These are phyloP conservation scores for Hemisphaericaspora xylanilytica DNA, from an alignment of 1,139 yeast species.

Conservation along the genomic window DNA sequence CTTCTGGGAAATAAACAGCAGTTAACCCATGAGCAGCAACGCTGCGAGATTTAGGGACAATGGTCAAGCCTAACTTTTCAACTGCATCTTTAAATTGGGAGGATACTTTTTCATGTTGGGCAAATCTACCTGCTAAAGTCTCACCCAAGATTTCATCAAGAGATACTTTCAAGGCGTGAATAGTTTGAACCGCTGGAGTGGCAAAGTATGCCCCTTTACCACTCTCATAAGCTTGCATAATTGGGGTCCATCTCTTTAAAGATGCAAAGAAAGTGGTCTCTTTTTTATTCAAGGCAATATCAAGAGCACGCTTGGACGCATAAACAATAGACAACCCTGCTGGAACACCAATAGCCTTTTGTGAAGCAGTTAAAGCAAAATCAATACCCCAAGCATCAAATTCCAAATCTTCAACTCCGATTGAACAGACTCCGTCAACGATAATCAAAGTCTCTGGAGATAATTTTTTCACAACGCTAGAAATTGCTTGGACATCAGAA, in stretches of 20 bases:
- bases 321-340: constrained; percentile 82
- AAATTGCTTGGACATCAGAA: constrained; percentile 63
- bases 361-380: constrained; percentile 86
- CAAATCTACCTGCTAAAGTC: constrained; percentile 61
- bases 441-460: constrained; percentile 80
- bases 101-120: constrained; percentile 61
- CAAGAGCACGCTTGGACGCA: constrained; percentile 73
- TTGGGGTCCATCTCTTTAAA: constrained; percentile 82
- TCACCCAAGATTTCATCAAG: constrained; percentile 66
- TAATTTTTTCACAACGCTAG: constrained; percentile 56
- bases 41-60: constrained; percentile 59
- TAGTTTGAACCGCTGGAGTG: constrained; percentile 86
- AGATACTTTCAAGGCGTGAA: constrained; percentile 78
- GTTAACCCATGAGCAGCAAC: constrained; percentile 87
- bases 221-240: constrained; percentile 82
- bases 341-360: constrained; percentile 93
- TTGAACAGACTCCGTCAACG: constrained; percentile 94
- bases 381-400: constrained; percentile 92
- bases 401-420: constrained; percentile 82
- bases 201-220: constrained; percentile 88
- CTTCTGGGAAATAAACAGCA: constrained; percentile 82
- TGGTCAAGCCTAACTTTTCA: constrained; percentile 58
- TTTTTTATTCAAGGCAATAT: constrained; percentile 56
- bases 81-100: constrained; percentile 60
- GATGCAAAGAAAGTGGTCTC: constrained; percentile 71